Base-by-base conservation (phyloP, 306 rosid species). In the Leucaena leucocephala region DNA sequence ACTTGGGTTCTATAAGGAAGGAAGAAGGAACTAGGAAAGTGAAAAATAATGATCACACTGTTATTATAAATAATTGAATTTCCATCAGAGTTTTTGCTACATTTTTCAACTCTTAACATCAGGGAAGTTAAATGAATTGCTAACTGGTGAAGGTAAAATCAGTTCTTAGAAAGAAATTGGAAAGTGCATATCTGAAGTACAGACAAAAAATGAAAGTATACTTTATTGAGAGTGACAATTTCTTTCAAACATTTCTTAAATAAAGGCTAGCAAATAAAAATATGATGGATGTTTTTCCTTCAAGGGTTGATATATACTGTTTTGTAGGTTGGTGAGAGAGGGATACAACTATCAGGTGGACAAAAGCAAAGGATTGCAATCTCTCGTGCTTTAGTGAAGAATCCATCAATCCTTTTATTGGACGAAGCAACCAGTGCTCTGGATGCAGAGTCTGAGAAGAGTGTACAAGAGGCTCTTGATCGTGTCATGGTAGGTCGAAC, bases 381-480 rank as follows among this genome's bases (percentile, higher is more conserved):
- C 76, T 84, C 98, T 3, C 90, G 98, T 3, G 98, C 98, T 44
- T 80, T 94, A 4, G 91, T 94, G 69, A 94, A 90, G 80, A 90
- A 92, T 79, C 98, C 98, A 15, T 84, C 97, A 13, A 84, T 94
- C 63, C 88, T 92, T 36, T 72, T 94, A 67, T 54, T 94, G 55
- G 98, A 94, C 83, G 98, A 94, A 82, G 98, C 97, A 46, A 94
- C 98, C 2, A 94, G 98, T 79, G 96, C 98, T 13, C 71, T 94
- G 6, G 98, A 94, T 80, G 86, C 97, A 27, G 98, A 94, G 82
- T 94, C 98, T 2, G 97, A 94, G 81, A 94, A 89, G 88, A 88
- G 97, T 75, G 97, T 92, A 34, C 98, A 94, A 44, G 94, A 92
- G 83, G 97, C 98, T 72, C 97, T 94, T 68, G 98, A 94, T 81